Conservation (phyloP, 2,329 filamentous ascomycete genomes). For the Colletotrichum ledebouriae region DNA sequence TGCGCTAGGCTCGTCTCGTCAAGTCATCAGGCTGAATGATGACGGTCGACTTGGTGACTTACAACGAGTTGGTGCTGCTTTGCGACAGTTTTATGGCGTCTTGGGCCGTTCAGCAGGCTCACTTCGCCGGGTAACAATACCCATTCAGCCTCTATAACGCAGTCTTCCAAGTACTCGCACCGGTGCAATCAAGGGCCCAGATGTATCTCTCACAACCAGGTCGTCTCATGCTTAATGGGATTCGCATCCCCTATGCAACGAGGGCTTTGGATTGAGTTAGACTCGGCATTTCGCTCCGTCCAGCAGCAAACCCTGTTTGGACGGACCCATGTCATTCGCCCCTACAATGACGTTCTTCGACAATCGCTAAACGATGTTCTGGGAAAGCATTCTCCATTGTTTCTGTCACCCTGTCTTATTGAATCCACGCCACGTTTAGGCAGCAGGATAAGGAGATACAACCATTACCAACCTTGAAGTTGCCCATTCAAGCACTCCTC, state of each 20-base stretch:
- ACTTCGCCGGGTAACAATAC: conserved; percentile 13
- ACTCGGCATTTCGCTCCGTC: conserved; percentile 42
- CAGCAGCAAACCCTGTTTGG: conserved; percentile 36
- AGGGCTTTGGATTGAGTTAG: conserved; percentile 36
- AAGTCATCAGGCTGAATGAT: no score
- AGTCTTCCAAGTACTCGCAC: background rate
- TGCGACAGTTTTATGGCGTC: background rate
- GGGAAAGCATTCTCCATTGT: conserved; percentile 29
- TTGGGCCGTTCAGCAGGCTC: background rate
- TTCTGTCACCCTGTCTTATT: conserved; percentile 26
- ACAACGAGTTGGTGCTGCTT: no score
- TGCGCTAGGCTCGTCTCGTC: no score
- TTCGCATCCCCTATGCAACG: conserved; percentile 9
- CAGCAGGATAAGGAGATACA: conserved; percentile 36
- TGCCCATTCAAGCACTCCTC: background rate
- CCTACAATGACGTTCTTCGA: conserved; percentile 32
- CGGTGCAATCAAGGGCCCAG: no score
- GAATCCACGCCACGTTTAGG: conserved; percentile 32
- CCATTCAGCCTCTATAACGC: conserved; percentile 32
- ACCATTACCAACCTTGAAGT: conserved; percentile 20
- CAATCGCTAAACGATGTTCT: conserved; percentile 30
- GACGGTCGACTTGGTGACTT: no score
- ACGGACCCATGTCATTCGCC: conserved; percentile 13
- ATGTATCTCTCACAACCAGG: background rate
- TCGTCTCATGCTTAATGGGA: conserved; percentile 15